A percentile compares a stretch with the other conserved stretches of the same genome.
Evolutionary conservation across 2,329 filamentous ascomycete genomes (phyloP).

Genomic region (Scedosporium apiospermum): DNA sequence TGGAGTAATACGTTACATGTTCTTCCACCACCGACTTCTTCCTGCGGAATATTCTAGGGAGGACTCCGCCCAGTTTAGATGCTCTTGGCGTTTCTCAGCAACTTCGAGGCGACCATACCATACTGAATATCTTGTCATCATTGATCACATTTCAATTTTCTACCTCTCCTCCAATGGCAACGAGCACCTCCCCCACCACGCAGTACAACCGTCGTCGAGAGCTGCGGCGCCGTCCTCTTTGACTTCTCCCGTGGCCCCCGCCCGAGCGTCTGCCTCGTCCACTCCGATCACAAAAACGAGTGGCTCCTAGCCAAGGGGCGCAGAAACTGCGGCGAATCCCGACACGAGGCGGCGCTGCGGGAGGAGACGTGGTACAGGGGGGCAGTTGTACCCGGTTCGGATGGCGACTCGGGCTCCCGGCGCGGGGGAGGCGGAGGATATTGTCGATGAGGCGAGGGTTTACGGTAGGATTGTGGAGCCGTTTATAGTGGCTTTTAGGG

Average conservation of each 20-base stretch:
- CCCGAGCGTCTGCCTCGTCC: slow-evolving; percentile 10
- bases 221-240: slow-evolving; percentile 11
- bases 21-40: too few species aligned
- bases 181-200: not conserved
- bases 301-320: slow-evolving; percentile 13
- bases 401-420: slow-evolving; percentile 10
- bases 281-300: not conserved
- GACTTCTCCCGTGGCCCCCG: slow-evolving; percentile 5
- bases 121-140: too few species aligned
- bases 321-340: slow-evolving; percentile 9
- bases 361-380: slow-evolving; percentile 11
- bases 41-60: too few species aligned
- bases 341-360: slow-evolving; percentile 8
- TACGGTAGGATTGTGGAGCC: slow-evolving; percentile 7
- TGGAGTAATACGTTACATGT: too few species aligned
- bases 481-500: not conserved
- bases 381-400: slow-evolving; percentile 6
- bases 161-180: not conserved
- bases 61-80: too few species aligned
- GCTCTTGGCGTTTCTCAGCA: too few species aligned
- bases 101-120: too few species aligned
- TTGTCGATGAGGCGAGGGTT: slow-evolving; percentile 10
- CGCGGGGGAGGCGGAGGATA: slow-evolving; percentile 4
- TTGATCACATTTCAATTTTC: too few species aligned
- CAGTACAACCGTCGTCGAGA: slow-evolving; percentile 10